Evolutionary conservation across 257 asterid genomes (phyloP), one percentile per base, ranked within the genome.

Genomic region (Solanum sparsipilum): DNA sequence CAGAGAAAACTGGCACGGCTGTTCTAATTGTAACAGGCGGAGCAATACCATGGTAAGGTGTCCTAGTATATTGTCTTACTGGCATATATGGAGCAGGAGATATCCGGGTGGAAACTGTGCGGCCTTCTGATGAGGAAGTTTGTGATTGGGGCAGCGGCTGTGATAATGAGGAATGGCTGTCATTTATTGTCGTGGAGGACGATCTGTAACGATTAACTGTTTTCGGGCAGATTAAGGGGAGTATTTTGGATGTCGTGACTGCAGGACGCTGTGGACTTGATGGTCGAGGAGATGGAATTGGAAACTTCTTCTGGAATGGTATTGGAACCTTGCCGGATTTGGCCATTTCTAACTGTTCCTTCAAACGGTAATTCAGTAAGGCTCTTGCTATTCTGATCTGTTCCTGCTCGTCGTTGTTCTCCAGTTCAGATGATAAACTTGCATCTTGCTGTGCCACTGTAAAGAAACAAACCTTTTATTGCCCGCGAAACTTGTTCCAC

Each of bases 311-410:
- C 88, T 89, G 94, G 85, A 93, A 93, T 29, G 94, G 93, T 60
- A 89, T 34, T 6, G 92, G 83, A 85, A 86, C 25, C 74, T 48
- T 88, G 73, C 86, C 87, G 5, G 89, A 72, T 87, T 88, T 89
- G 16, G 88, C 67, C 81, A 68, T 79, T 46, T 89, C 90, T 38
- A 89, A 34, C 87, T 88, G 92, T 68, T 82, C 93, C 88, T 91
- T 95, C 83, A 89, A 86, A 20, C 91, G 92, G 88, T 94, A 96
- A 86, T 89, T 94, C 89, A 89, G 93, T 87, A 96, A 76, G 20
- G 98, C 98, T 88, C 98, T 90, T 3, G 98, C 98, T 74, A 96
- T 91, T 86, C 92, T 93, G 83, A 94, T 93, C 87, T 94, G 98
- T 74, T 96, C 98, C 36, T 93, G 98, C 86, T 96, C 98, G 6